Evolutionary conservation across 2,329 filamentous ascomycete genomes (phyloP).

Genomic region (Exserohilum rostratum): DNA sequence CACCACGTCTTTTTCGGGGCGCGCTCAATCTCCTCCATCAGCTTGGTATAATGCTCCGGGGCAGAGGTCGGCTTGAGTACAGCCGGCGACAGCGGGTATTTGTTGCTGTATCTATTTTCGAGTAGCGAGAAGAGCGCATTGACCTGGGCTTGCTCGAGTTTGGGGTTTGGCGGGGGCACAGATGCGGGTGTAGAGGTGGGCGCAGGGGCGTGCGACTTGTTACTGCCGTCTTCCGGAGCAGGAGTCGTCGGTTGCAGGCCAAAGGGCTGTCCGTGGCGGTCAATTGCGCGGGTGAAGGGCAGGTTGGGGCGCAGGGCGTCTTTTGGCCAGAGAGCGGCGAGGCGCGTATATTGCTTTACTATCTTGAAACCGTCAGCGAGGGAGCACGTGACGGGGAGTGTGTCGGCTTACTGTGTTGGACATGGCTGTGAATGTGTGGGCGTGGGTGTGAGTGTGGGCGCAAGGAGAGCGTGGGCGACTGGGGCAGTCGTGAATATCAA

Average conservation of each 20-base stretch:
- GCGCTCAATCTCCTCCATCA: constrained; percentile 46
- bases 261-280: constrained; percentile 46
- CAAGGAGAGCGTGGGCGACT: neutral
- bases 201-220: constrained; percentile 14
- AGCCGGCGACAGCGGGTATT: constrained; percentile 34
- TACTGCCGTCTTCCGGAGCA: constrained; percentile 15
- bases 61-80: constrained; percentile 43
- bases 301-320: constrained; percentile 57
- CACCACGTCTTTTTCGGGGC: constrained; percentile 46
- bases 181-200: constrained; percentile 13
- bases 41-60: constrained; percentile 43
- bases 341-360: constrained; percentile 57
- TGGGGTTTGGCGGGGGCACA: constrained; percentile 21
- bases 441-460: neutral
- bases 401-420: constrained; percentile 18
- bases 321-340: constrained; percentile 57
- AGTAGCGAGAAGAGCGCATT: constrained; percentile 67
- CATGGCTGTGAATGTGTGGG: constrained; percentile 18
- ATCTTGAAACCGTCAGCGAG: constrained; percentile 28
- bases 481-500: neutral
- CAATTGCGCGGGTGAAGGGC: constrained; percentile 53
- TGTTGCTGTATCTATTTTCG: constrained; percentile 62
- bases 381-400: neutral
- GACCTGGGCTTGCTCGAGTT: constrained; percentile 54
- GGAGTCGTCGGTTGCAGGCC: constrained; percentile 35